Conservation (phyloP, 2,329 filamentous ascomycete genomes). For the Trichophyton rubrum region DNA sequence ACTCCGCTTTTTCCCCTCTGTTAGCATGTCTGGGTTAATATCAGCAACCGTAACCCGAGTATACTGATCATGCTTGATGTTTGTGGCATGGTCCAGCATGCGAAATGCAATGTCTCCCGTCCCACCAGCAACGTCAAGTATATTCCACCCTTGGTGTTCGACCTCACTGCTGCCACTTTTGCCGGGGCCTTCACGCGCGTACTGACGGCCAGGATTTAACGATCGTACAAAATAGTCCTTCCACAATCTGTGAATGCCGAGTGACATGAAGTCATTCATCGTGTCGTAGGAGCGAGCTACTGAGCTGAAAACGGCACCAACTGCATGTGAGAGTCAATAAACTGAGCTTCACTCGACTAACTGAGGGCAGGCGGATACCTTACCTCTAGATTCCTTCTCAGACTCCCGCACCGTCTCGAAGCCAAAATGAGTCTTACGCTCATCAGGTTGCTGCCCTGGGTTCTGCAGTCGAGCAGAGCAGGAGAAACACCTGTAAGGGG, state of each 20-base stretch:
- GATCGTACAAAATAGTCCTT: slow-evolving; percentile 92
- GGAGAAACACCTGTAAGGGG: slow-evolving; percentile 40
- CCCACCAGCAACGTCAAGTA: slow-evolving; percentile 92
- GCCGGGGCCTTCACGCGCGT: slow-evolving; percentile 23
- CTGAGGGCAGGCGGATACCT: not conserved
- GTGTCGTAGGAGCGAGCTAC: slow-evolving; percentile 90
- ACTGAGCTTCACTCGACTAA: not conserved
- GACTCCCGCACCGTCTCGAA: slow-evolving; percentile 73
- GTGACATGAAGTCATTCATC: slow-evolving; percentile 99
- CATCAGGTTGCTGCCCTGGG: slow-evolving; percentile 37
- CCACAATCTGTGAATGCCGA: slow-evolving; percentile 93
- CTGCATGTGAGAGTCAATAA: slow-evolving; percentile 27
- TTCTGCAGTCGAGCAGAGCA: slow-evolving; percentile 32
- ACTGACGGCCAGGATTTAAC: slow-evolving; percentile 63
- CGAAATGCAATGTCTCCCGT: slow-evolving; percentile 97
- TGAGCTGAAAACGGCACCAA: slow-evolving; percentile 83
- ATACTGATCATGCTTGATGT: slow-evolving; percentile 64
- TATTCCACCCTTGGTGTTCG: slow-evolving; percentile 45
- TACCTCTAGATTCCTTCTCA: slow-evolving; percentile 60
- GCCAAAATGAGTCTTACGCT: slow-evolving; percentile 64
- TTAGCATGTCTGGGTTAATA: slow-evolving; percentile 92
- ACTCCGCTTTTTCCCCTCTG: slow-evolving; percentile 71
- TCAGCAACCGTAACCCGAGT: slow-evolving; percentile 84
- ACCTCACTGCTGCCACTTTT: slow-evolving; percentile 3
- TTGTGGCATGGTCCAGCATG: slow-evolving; percentile 76